phyloP scores from a whole-genome alignment of 495 filamentous ascomycete genomes.

The Penicillium cosmopolitanum region DNA sequence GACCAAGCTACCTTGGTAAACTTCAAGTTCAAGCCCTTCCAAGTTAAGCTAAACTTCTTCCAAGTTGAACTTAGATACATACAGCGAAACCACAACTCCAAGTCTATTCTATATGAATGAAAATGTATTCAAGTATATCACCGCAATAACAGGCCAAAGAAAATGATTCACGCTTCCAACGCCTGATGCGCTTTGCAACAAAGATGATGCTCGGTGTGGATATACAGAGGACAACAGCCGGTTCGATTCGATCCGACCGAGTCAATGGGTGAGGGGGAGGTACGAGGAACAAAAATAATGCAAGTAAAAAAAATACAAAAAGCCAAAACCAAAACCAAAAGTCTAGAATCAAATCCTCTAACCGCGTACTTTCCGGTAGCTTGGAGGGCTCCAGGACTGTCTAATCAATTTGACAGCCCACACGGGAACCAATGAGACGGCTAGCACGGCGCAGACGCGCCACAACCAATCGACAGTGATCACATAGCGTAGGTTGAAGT shows the following conservation, averaged over 20 bases:
- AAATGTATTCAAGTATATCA: slow-evolving; percentile 2
- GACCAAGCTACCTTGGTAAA: no score
- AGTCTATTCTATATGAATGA: neutral
- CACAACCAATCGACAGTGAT: slow-evolving; percentile 82
- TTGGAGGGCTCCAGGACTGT: slow-evolving; percentile 86
- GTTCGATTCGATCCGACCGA: neutral
- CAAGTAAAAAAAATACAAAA: slow-evolving; percentile 3
- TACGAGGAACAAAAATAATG: slow-evolving; percentile 5
- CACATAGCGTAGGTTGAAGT: slow-evolving; percentile 87
- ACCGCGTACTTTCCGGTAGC: slow-evolving; percentile 91
- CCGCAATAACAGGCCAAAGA: slow-evolving; percentile 2
- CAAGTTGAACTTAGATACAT: no score
- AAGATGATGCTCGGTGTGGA: slow-evolving; percentile 23
- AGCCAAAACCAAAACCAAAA: neutral
- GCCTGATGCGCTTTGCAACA: slow-evolving; percentile 21
- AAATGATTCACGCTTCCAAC: slow-evolving; percentile 13
- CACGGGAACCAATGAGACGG: slow-evolving; percentile 82
- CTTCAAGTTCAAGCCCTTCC: no score
- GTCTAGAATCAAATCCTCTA: slow-evolving; percentile 31
- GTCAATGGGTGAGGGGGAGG: slow-evolving; percentile 6
- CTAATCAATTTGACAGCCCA: slow-evolving; percentile 82
- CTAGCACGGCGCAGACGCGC: slow-evolving; percentile 78
- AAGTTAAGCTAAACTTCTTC: no score
- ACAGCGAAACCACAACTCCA: no score
- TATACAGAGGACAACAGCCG: slow-evolving; percentile 15